Base-by-base conservation (phyloP, 208 protist species). In the Crithidia fasciculata region DNA sequence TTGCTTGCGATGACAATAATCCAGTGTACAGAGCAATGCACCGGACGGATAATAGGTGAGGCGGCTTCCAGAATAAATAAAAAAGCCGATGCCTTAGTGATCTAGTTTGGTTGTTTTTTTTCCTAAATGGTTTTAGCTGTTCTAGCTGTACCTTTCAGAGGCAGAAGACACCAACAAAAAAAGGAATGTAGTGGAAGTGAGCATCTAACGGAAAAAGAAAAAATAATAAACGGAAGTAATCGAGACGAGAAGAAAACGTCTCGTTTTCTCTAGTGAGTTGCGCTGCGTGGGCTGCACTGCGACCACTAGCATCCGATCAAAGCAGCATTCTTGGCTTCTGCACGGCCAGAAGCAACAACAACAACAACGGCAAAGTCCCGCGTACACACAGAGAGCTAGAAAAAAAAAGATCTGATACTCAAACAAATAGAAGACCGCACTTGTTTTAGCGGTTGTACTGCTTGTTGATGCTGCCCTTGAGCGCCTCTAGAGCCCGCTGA, bases 401-500 rank as follows among this genome's bases (percentile, higher is more conserved):
- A 61, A 61, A 61, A 4, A 45, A 61, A 45, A 61, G 39, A 61
- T 57, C 50, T 55, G 50, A 55, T 3, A 0, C 8, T 19, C 50
- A 55, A 8, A 55, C 15, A 58, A 64, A 45, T 19, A 75, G 39
- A 65, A 54, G 36, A 58, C 5, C 9, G 13, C 13, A 15, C 41
- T 18, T 19, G 12, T 18, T 18, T 13, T 72, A 83, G 16, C 79
- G 64, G n/a, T 59, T 69, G 68, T 87, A 93, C 52, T 91, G 81
- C 64, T 82, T 83, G 77, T 89, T 80, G 72, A 96, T 94, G 68
- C 72, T 76, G 0, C 67, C 61, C 59, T 86, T 86, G 12, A 96
- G 74, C 1, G 59, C 36, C 4, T 87, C 85, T 7, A 96, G 76
- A 15, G 12, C 69, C 10, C 74, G 68, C 52, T 85, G 69, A 40